A percentile compares a stretch with the other conserved stretches of the same genome.
Evolutionary conservation across 352 stramenopile species (phyloP).

Genomic region (Globisporangium paroecandrum): DNA sequence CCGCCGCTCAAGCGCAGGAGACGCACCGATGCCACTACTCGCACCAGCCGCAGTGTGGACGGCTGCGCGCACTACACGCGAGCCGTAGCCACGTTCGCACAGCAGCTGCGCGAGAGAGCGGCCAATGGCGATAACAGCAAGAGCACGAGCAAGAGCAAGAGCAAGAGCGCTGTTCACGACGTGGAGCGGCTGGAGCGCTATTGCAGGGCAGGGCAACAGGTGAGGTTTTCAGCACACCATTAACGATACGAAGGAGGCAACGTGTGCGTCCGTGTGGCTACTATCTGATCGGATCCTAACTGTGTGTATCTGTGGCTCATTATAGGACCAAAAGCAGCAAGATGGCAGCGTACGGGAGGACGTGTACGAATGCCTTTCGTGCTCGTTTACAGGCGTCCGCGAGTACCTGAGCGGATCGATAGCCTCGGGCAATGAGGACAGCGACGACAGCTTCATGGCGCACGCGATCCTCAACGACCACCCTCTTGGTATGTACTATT

Average conservation of each 20-base stretch:
- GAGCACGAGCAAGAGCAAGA: background rate
- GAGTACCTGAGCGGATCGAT: constrained; percentile 25
- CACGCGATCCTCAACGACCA: constrained; percentile 64
- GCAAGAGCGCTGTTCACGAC: background rate
- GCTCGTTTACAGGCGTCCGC: constrained; percentile 37
- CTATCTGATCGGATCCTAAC: background rate
- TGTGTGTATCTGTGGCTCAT: background rate
- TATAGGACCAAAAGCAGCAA: background rate
- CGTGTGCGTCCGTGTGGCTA: background rate
- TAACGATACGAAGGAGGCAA: background rate
- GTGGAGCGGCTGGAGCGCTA: constrained; percentile 1
- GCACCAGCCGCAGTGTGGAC: background rate
- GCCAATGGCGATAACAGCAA: background rate
- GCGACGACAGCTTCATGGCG: constrained; percentile 43
- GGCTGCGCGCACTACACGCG: constrained; percentile 7
- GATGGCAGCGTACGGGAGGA: constrained; percentile 15
- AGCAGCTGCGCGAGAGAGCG: constrained; percentile 2
- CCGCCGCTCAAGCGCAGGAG: constrained; percentile 6
- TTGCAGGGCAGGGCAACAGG: background rate
- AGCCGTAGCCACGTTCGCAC: background rate
- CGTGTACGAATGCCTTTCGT: constrained; percentile 47
- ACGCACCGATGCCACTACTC: constrained; percentile 1
- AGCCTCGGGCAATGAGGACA: constrained; percentile 21
- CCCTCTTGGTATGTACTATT: constrained; percentile 34
- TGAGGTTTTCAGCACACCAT: background rate